These are phyloP conservation scores for Trichophyton equinum DNA, from an alignment of 2,329 filamentous ascomycete genomes.

Conservation along the genomic window DNA sequence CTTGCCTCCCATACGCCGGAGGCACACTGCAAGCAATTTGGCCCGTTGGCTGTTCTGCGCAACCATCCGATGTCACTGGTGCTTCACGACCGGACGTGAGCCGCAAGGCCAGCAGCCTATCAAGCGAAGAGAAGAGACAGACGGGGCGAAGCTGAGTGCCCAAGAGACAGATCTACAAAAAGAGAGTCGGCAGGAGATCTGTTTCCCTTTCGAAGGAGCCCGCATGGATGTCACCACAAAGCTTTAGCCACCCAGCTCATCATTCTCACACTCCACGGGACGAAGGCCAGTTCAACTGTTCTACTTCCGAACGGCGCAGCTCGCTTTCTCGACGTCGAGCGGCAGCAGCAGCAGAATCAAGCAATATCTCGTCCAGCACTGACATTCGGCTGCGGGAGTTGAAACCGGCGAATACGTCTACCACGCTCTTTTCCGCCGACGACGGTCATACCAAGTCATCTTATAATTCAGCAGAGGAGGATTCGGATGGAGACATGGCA, in stretches of 20 bases:
- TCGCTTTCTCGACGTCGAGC: background rate
- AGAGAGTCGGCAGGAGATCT: background rate
- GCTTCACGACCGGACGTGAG: conserved; percentile 1
- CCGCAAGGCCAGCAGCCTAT: conserved; percentile 2
- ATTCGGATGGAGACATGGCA: conserved; percentile 35
- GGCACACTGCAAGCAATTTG: background rate
- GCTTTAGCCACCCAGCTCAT: background rate
- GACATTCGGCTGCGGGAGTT: background rate
- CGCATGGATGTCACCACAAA: conserved; percentile 10
- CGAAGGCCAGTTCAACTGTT: background rate
- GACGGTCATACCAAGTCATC: background rate
- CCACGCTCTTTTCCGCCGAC: background rate
- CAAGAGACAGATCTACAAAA: background rate
- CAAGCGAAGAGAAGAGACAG: background rate
- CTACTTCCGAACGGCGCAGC: conserved; percentile 3
- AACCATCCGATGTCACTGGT: conserved; percentile 5
- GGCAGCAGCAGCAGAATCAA: background rate
- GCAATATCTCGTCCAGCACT: background rate
- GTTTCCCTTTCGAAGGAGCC: background rate
- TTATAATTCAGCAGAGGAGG: conserved; percentile 22
- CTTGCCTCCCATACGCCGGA: background rate
- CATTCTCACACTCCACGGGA: conserved; percentile 3
- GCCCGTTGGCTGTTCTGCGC: background rate
- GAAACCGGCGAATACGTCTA: background rate
- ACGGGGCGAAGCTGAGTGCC: background rate